A percentile compares a stretch with the other conserved stretches of the same genome.
Conservation (phyloP, 345 rosid genomes). For the Bretschneidera sinensis region DNA sequence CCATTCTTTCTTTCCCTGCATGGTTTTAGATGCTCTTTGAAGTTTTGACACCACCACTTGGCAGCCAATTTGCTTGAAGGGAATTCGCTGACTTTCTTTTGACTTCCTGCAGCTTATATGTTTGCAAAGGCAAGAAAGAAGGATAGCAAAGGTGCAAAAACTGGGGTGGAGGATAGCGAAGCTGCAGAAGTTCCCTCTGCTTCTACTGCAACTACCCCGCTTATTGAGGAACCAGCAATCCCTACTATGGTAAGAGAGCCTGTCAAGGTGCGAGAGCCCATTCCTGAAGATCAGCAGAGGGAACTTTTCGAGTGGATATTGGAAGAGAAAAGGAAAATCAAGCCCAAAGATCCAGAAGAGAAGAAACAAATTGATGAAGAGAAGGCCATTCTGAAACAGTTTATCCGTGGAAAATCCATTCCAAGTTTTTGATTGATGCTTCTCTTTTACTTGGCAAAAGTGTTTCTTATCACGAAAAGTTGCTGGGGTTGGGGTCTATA, state of each 20-base stretch:
- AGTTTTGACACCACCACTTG: neutral
- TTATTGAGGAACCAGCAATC: constrained; percentile 19
- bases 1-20: neutral
- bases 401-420: constrained; percentile 46
- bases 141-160: constrained; percentile 24
- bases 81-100: constrained; percentile 4
- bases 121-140: constrained; percentile 50
- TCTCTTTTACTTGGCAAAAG: constrained; percentile 22
- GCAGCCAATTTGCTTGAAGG: neutral
- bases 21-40: too few species aligned
- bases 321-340: constrained; percentile 68
- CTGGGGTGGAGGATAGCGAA: constrained; percentile 24
- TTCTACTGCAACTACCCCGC: constrained; percentile 13
- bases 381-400: constrained; percentile 64
- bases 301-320: constrained; percentile 69
- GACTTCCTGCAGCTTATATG: constrained; percentile 52
- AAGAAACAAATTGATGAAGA: constrained; percentile 57
- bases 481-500: neutral
- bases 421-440: constrained; percentile 43
- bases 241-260: constrained; percentile 22
- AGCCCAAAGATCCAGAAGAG: constrained; percentile 44
- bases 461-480: neutral
- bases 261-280: constrained; percentile 36
- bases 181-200: constrained; percentile 20
- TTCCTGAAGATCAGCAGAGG: constrained; percentile 64